Base-by-base conservation (phyloP, 2,329 filamentous ascomycete genomes). In the Aspergillus piperis region DNA sequence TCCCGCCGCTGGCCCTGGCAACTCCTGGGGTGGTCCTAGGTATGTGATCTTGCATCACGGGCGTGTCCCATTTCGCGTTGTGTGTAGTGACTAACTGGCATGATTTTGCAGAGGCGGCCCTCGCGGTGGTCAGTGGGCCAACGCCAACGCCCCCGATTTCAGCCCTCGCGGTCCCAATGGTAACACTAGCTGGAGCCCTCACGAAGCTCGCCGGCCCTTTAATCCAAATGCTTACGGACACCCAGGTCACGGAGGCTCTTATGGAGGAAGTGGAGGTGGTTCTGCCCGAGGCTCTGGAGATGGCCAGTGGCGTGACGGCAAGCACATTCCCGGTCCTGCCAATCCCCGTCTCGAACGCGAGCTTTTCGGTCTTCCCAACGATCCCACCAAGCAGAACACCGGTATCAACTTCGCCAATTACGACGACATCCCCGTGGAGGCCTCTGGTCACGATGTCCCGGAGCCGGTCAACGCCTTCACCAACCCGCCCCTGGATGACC, bases 371-470 rank as follows among this genome's bases (percentile, higher is more conserved):
- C 83, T 90, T 54, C 83, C 89, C 70, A 94, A 98, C 78, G 95
- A 98, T 74, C 92, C 94, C 65, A 88, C 90, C 68, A 98, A 97
- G 85, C 91, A 96, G 78, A 91, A 96, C 73, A 97, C 92, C 36
- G 95, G 95, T 80, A 98, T 99, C 90, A 99, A 99, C 86, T 99
- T 99, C 77, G 90, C 96, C 83, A 99, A 99, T 85, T 99, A 99
- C 81, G 95, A 99, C 75, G 95, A 99, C 79, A 99, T 99, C 68
- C 95, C 95, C 58, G 95, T 99, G 66, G 95, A 98, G 81, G 95
- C 95, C 65, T 97, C 94, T 62, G 95, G 95, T 62, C 89, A 92
- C 57, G 88, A 96, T 74, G 92, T 98, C 56, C 95, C 95, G 49
- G 95, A 98, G 74, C 90, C 94, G 42, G 91, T 97, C 68, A 88